Conservation (phyloP, 176 grass and related monocot genomes). For the Saccharum spontaneum region DNA sequence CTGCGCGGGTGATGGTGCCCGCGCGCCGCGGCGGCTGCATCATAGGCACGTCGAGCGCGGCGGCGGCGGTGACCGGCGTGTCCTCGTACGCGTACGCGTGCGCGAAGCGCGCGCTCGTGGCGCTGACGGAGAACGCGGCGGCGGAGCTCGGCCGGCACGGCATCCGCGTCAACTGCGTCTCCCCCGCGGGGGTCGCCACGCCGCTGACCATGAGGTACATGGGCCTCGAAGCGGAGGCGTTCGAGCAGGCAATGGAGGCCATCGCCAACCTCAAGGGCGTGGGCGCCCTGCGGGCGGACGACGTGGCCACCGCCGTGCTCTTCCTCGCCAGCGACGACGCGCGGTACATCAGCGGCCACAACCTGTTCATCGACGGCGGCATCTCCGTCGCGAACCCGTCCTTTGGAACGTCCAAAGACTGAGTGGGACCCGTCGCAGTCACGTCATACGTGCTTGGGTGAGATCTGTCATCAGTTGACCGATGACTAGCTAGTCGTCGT, state of each 20-base stretch:
- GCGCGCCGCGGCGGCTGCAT: constrained; percentile 30
- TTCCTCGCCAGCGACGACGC: constrained; percentile 47
- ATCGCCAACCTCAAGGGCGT: constrained; percentile 30
- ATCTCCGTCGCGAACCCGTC: constrained; percentile 16
- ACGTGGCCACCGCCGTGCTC: constrained; percentile 43
- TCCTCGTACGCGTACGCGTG: constrained; percentile 32
- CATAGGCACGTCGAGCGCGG: constrained; percentile 45
- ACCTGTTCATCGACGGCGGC: constrained; percentile 49
- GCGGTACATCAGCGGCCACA: constrained; percentile 43
- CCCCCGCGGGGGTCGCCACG: constrained; percentile 28
- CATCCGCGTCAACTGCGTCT: constrained; percentile 52
- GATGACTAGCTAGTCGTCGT: not conserved
- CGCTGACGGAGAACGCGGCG: constrained; percentile 38
- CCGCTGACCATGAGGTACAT: constrained; percentile 14
- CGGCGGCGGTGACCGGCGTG: not conserved
- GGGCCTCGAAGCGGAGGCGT: constrained; percentile 7
- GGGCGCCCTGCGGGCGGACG: not conserved
- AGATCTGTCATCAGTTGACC: not conserved
- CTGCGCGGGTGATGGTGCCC: constrained; percentile 51
- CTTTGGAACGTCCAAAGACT: not conserved
- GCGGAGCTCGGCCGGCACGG: constrained; percentile 45
- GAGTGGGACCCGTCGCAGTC: not conserved
- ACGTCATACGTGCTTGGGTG: not conserved
- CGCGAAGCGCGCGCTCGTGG: constrained; percentile 38
- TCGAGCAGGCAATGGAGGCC: constrained; percentile 35